phyloP scores from a whole-genome alignment of 2,329 filamentous ascomycete species.

The Penicillium sp. region DNA sequence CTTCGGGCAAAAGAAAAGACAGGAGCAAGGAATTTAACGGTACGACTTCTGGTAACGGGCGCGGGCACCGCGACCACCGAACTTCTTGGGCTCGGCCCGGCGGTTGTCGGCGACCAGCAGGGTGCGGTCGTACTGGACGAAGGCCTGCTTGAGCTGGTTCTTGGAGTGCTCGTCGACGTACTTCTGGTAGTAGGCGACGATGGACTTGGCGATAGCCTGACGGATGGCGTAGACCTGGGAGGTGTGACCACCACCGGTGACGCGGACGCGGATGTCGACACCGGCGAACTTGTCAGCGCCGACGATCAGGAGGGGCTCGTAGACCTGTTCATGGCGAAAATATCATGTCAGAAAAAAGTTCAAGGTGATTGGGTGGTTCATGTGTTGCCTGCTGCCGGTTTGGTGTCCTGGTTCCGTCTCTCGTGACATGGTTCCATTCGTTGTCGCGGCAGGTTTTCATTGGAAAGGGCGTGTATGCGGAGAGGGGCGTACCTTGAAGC shows the following conservation, averaged over 20 bases:
- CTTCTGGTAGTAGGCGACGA: constrained; percentile 99
- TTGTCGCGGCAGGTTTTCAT: constrained; percentile 3
- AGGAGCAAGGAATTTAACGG: constrained; percentile 67
- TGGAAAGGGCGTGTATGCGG: constrained; percentile 8
- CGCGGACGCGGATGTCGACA: constrained; percentile 96
- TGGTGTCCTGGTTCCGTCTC: not conserved
- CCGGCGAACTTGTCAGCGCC: constrained; percentile 96
- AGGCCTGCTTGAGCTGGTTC: constrained; percentile 97
- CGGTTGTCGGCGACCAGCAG: constrained; percentile 99
- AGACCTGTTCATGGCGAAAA: constrained; percentile 62
- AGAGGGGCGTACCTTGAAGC: constrained; percentile 76
- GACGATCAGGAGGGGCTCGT: constrained; percentile 97
- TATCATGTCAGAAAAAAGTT: constrained; percentile 10
- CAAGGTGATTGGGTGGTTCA: not conserved
- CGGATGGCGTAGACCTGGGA: constrained; percentile 98
- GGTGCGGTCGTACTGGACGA: constrained; percentile 94
- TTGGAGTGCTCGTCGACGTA: constrained; percentile 99
- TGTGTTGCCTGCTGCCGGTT: constrained; percentile 1
- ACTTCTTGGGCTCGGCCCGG: constrained; percentile 99
- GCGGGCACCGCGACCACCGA: constrained; percentile 80
- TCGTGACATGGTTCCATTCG: not conserved
- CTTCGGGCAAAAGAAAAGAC: constrained; percentile 8
- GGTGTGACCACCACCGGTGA: constrained; percentile 95
- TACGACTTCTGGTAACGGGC: constrained; percentile 99
- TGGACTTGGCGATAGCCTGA: constrained; percentile 97